A percentile compares a stretch with the other conserved stretches of the same genome.
phyloP scores from a whole-genome alignment of 2,329 filamentous ascomycete species.

The Trichoderma atrobrunneum region DNA sequence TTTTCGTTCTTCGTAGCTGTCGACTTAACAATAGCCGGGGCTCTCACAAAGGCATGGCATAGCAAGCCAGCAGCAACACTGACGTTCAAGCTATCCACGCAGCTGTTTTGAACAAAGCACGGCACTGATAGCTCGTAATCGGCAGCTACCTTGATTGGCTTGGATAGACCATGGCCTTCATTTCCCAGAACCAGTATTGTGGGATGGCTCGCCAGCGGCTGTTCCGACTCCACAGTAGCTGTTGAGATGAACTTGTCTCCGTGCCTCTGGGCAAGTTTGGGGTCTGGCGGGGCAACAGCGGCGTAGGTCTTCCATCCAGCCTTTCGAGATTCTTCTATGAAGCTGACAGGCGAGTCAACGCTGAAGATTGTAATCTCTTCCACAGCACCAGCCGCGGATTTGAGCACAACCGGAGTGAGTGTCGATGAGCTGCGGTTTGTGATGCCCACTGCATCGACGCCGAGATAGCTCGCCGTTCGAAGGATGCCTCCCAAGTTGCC shows the following conservation, averaged over 20 bases:
- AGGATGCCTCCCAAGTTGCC: constrained; percentile 90
- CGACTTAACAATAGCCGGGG: neutral
- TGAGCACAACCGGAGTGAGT: constrained; percentile 74
- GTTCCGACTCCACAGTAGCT: constrained; percentile 46
- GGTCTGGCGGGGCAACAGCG: constrained; percentile 54
- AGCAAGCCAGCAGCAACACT: constrained; percentile 81
- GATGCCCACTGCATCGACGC: constrained; percentile 77
- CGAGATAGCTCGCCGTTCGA: constrained; percentile 86
- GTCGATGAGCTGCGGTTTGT: constrained; percentile 71
- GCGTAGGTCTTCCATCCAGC: constrained; percentile 84
- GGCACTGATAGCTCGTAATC: constrained; percentile 67
- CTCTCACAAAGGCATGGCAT: constrained; percentile 63
- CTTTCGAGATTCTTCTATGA: constrained; percentile 64
- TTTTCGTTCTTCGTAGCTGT: neutral
- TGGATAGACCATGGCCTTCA: constrained; percentile 72
- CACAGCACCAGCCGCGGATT: constrained; percentile 83
- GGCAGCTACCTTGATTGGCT: constrained; percentile 61
- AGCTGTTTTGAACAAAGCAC: constrained; percentile 49
- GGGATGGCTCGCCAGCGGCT: constrained; percentile 59
- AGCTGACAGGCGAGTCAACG: constrained; percentile 63
- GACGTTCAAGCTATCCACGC: constrained; percentile 89
- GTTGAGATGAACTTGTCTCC: constrained; percentile 48
- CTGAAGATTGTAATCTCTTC: constrained; percentile 75
- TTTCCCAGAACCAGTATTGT: constrained; percentile 80
- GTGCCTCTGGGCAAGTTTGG: constrained; percentile 34